Conservation (phyloP, 257 asterid species). For the Nicotiana tabacum region DNA sequence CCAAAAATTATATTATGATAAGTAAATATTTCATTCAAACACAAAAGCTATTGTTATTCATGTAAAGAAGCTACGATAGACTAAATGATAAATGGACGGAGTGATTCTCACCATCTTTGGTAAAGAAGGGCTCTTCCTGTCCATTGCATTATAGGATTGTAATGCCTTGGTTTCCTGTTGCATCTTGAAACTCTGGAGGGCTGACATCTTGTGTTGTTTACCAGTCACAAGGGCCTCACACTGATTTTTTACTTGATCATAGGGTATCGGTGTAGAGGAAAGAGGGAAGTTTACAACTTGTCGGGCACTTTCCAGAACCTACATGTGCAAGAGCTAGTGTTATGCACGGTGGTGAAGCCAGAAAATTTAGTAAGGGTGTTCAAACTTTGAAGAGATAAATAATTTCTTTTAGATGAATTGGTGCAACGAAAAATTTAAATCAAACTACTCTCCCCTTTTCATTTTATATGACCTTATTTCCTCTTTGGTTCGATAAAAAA, state of each 20-base stretch:
- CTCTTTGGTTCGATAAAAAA: too few relatives aligned
- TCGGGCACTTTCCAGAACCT: slow-evolving; percentile 45
- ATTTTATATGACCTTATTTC: too few relatives aligned
- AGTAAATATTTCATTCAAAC: background rate
- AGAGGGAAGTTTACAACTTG: slow-evolving; percentile 44
- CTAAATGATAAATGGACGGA: background rate
- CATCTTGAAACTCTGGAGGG: slow-evolving; percentile 40
- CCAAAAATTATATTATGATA: background rate
- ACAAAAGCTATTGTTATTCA: background rate
- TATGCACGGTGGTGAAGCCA: too few relatives aligned
- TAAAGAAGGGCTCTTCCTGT: slow-evolving; percentile 3
- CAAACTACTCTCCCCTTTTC: too few relatives aligned
- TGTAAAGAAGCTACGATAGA: background rate
- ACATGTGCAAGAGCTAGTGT: background rate
- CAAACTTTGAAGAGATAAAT: too few relatives aligned
- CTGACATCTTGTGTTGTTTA: slow-evolving; percentile 44
- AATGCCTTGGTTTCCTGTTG: slow-evolving; percentile 31
- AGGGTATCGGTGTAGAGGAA: slow-evolving; percentile 39
- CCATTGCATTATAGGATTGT: slow-evolving; percentile 21
- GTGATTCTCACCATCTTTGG: slow-evolving; percentile 22
- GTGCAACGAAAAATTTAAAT: too few relatives aligned
- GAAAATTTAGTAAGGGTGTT: too few relatives aligned
- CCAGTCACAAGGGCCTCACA: slow-evolving; percentile 51
- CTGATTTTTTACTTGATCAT: slow-evolving; percentile 45
- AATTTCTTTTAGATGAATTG: too few relatives aligned